phyloP scores from a whole-genome alignment of 495 filamentous ascomycete genomes.

The Rusavskia elegans region DNA sequence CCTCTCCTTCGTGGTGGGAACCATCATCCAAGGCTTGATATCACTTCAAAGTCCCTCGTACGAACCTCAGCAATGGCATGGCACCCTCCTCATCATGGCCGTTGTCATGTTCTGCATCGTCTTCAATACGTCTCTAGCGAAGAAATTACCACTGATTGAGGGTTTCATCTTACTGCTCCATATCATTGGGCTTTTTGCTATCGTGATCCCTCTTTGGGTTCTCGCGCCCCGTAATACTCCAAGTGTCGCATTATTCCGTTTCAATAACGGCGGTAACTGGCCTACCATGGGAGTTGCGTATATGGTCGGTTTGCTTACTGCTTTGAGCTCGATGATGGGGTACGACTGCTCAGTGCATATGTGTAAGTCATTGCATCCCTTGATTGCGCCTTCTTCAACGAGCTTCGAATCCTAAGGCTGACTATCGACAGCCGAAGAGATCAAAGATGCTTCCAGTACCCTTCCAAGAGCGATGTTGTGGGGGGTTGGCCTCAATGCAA shows the following conservation, averaged over 20 bases:
- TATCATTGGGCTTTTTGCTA: constrained; percentile 11
- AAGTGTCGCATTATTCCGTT: constrained; percentile 29
- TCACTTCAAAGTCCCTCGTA: constrained; percentile 22
- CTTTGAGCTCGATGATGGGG: constrained; percentile 24
- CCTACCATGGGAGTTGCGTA: constrained; percentile 28
- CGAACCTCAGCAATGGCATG: constrained; percentile 23
- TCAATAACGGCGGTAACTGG: constrained; percentile 32
- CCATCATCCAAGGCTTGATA: constrained; percentile 30
- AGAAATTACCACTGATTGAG: constrained; percentile 11
- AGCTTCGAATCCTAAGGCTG: neutral
- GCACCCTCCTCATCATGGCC: constrained; percentile 28
- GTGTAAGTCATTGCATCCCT: constrained; percentile 14
- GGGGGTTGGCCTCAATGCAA: constrained; percentile 20
- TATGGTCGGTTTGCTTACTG: constrained; percentile 32
- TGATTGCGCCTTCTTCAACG: neutral
- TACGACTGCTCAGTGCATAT: constrained; percentile 37
- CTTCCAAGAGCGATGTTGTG: constrained; percentile 19
- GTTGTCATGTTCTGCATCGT: constrained; percentile 29
- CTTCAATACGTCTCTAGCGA: constrained; percentile 10
- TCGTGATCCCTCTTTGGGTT: constrained; percentile 23
- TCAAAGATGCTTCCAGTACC: constrained; percentile 21
- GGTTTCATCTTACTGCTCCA: constrained; percentile 39
- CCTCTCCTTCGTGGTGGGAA: constrained; percentile 33
- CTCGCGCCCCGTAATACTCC: constrained; percentile 23
- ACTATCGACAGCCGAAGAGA: constrained; percentile 18